phyloP scores from a whole-genome alignment of 2,329 filamentous ascomycete genomes.

The Aciculosporium take region DNA sequence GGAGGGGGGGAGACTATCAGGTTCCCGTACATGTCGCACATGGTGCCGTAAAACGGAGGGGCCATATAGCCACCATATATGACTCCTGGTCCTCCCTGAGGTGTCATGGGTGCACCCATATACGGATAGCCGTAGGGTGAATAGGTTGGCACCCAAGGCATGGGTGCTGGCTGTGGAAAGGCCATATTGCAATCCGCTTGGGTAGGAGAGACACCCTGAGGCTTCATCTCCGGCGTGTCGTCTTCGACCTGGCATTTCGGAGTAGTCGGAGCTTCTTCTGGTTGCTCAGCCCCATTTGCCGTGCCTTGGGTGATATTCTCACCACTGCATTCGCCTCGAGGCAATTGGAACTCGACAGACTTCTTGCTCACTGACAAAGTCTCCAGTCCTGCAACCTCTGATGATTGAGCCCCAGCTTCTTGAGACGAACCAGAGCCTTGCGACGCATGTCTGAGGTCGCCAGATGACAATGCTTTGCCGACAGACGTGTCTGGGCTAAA shows the following conservation, averaged over 20 bases:
- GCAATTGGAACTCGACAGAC: slow-evolving; percentile 7
- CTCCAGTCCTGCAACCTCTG: neutral
- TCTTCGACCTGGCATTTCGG: neutral
- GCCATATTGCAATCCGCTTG: neutral
- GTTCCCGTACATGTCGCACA: slow-evolving; percentile 11
- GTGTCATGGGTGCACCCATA: slow-evolving; percentile 10
- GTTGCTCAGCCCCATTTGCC: neutral
- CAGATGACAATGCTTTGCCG: slow-evolving; percentile 1
- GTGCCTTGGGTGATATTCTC: neutral
- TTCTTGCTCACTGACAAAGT: slow-evolving; percentile 3
- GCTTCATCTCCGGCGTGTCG: neutral
- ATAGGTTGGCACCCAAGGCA: slow-evolving; percentile 11
- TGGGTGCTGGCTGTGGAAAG: slow-evolving; percentile 1
- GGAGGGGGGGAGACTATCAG: slow-evolving; percentile 10
- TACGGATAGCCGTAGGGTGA: slow-evolving; percentile 8
- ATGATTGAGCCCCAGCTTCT: neutral
- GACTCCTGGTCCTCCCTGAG: slow-evolving; percentile 9
- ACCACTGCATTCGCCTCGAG: neutral
- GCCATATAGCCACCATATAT: slow-evolving; percentile 13
- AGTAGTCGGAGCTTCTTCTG: neutral
- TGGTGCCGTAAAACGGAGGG: slow-evolving; percentile 8
- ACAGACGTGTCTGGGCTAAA: slow-evolving; percentile 5
- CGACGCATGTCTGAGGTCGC: neutral
- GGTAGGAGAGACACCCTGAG: neutral
- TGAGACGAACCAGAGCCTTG: neutral